These are phyloP conservation scores for Penicillium pancosmium DNA, from an alignment of 495 filamentous ascomycete species.

Conservation along the genomic window DNA sequence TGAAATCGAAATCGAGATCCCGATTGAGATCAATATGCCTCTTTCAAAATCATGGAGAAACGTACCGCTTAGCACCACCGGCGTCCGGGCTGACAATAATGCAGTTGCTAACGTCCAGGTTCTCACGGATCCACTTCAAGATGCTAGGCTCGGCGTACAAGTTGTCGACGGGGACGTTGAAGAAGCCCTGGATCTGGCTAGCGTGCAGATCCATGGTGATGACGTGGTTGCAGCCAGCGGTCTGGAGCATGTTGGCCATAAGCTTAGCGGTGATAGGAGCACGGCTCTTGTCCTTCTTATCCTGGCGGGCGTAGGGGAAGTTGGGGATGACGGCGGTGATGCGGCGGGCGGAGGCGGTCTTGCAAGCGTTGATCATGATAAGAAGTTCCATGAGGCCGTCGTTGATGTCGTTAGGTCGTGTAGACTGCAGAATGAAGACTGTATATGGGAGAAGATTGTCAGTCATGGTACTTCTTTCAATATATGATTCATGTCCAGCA, in stretches of 20 bases:
- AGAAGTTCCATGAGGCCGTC: slow-evolving; percentile 98
- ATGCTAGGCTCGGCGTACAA: slow-evolving; percentile 95
- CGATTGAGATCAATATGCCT: no score
- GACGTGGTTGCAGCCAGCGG: slow-evolving; percentile 84
- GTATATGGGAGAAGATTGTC: slow-evolving; percentile 18
- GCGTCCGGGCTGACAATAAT: slow-evolving; percentile 97
- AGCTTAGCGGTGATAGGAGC: slow-evolving; percentile 86
- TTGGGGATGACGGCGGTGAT: slow-evolving; percentile 95
- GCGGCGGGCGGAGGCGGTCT: slow-evolving; percentile 89
- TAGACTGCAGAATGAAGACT: slow-evolving; percentile 97
- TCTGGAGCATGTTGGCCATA: slow-evolving; percentile 97
- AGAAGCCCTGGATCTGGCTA: slow-evolving; percentile 79
- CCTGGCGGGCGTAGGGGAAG: slow-evolving; percentile 98
- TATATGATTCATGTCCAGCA: slow-evolving; percentile 7
- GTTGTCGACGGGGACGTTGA: slow-evolving; percentile 97
- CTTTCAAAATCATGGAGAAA: background rate
- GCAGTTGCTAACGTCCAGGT: slow-evolving; percentile 78
- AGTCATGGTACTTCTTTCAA: background rate
- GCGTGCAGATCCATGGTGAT: slow-evolving; percentile 84
- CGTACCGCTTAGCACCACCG: slow-evolving; percentile 91
- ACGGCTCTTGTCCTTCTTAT: slow-evolving; percentile 97
- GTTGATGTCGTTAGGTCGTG: slow-evolving; percentile 94
- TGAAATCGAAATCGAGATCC: no score
- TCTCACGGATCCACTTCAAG: slow-evolving; percentile 86
- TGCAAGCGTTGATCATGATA: slow-evolving; percentile 99